Percentiles rank a stretch among this genome's conserved stretches.
Evolutionary conservation across 2,329 filamentous ascomycete genomes (phyloP).

Genomic region (Penicillium hesseltinei): DNA sequence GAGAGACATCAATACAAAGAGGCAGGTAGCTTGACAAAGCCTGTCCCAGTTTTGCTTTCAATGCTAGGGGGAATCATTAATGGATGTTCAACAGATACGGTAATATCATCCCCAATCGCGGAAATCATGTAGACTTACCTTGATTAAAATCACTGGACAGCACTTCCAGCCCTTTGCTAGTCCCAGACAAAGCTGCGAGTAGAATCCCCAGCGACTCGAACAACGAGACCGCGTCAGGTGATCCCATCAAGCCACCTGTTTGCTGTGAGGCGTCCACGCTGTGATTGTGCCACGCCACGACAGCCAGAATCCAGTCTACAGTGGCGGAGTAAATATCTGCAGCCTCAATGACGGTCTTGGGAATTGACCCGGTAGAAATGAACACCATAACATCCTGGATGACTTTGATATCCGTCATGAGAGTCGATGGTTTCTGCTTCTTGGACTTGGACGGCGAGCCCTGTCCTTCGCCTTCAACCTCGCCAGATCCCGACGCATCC

Average conservation of each 20-base stretch:
- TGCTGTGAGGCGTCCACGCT: conserved; percentile 28
- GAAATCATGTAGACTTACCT: conserved; percentile 24
- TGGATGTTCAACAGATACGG: neutral
- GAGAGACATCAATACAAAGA: conserved; percentile 40
- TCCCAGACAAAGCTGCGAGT: conserved; percentile 39
- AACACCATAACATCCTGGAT: conserved; percentile 44
- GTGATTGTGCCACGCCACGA: conserved; percentile 37
- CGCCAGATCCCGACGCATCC: conserved; percentile 14
- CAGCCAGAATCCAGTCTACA: conserved; percentile 41
- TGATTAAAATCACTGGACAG: conserved; percentile 36
- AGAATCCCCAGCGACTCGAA: conserved; percentile 45
- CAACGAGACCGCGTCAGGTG: conserved; percentile 39
- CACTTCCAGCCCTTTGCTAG: conserved; percentile 36
- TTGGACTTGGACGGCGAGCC: neutral
- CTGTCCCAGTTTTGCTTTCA: conserved; percentile 39
- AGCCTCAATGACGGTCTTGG: conserved; percentile 31
- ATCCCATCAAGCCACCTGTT: conserved; percentile 32
- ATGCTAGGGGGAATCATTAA: conserved; percentile 22
- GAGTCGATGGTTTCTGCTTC: conserved; percentile 27
- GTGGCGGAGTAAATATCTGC: conserved; percentile 33
- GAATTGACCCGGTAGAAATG: conserved; percentile 35
- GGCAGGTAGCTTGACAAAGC: conserved; percentile 42
- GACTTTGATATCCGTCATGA: conserved; percentile 45
- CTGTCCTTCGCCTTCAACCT: neutral
- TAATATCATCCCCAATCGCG: neutral